phyloP scores from a whole-genome alignment of 2,329 filamentous ascomycete species.

The Aspergillus caelatus region DNA sequence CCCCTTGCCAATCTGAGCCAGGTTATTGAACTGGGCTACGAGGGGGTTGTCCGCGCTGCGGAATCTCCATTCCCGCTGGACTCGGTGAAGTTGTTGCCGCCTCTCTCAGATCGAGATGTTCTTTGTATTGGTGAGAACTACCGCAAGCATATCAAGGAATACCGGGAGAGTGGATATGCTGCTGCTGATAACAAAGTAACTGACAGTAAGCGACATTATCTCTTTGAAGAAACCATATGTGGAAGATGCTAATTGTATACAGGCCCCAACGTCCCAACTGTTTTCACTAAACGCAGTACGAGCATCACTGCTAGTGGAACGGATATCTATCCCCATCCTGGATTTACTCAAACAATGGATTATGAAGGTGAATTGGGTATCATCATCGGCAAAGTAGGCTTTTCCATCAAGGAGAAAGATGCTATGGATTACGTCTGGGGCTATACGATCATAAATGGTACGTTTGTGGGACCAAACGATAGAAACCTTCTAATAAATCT shows the following conservation, averaged over 20 bases:
- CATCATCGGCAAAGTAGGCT: slow-evolving; percentile 56
- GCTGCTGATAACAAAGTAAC: neutral
- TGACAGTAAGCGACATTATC: neutral
- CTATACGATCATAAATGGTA: slow-evolving; percentile 56
- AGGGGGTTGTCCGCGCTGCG: neutral
- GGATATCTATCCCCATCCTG: slow-evolving; percentile 33
- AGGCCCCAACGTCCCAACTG: neutral
- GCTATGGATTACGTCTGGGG: slow-evolving; percentile 59
- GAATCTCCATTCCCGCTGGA: neutral
- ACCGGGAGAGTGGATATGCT: neutral
- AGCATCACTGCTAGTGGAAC: neutral
- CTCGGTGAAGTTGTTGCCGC: neutral
- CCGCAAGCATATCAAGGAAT: neutral
- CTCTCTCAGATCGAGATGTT: neutral
- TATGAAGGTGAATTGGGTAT: slow-evolving; percentile 62
- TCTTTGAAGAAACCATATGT: neutral
- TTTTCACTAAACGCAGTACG: neutral
- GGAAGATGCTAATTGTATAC: neutral
- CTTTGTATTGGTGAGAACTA: slow-evolving; percentile 2
- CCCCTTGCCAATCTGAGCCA: neutral
- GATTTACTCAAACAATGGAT: slow-evolving; percentile 55
- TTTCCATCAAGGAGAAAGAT: slow-evolving; percentile 46
- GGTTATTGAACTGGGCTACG: neutral
- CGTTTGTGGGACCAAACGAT: neutral
- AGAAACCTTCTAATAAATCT: neutral